These are phyloP conservation scores for Neurospora sp. DNA, from an alignment of 2,329 filamentous ascomycete genomes.

Conservation along the genomic window DNA sequence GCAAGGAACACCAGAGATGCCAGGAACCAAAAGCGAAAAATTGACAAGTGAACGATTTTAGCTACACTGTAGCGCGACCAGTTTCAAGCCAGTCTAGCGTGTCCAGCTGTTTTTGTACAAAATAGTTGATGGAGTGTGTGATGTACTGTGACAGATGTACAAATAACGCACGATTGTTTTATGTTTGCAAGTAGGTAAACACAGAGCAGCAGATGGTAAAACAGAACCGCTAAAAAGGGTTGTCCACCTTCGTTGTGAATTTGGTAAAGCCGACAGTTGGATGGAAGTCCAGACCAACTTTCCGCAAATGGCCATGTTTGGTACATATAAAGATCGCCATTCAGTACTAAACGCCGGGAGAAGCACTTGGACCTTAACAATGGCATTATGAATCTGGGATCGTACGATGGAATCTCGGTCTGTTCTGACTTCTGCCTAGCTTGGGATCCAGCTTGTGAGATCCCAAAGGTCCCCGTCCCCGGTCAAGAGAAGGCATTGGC, in stretches of 20 bases:
- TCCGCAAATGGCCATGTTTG: background rate
- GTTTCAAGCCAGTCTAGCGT: background rate
- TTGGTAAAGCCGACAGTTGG: background rate
- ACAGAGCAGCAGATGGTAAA: background rate
- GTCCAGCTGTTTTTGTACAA: background rate
- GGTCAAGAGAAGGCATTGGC: background rate
- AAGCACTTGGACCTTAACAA: background rate
- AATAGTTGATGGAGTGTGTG: background rate
- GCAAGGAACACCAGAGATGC: background rate
- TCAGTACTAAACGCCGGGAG: background rate
- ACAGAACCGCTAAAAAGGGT: background rate
- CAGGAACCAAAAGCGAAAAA: background rate
- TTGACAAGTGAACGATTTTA: background rate
- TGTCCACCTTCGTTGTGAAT: background rate
- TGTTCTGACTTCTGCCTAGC: background rate
- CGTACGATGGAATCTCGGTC: background rate
- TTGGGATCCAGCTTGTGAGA: background rate
- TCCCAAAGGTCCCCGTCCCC: background rate
- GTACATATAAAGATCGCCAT: background rate
- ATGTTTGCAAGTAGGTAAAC: background rate
- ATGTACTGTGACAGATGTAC: background rate
- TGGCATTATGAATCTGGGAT: background rate
- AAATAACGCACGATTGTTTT: background rate
- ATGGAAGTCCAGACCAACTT: background rate
- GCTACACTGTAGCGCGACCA: background rate